Base-by-base conservation (phyloP, 257 asterid genomes). In the Cordia subcordata region DNA sequence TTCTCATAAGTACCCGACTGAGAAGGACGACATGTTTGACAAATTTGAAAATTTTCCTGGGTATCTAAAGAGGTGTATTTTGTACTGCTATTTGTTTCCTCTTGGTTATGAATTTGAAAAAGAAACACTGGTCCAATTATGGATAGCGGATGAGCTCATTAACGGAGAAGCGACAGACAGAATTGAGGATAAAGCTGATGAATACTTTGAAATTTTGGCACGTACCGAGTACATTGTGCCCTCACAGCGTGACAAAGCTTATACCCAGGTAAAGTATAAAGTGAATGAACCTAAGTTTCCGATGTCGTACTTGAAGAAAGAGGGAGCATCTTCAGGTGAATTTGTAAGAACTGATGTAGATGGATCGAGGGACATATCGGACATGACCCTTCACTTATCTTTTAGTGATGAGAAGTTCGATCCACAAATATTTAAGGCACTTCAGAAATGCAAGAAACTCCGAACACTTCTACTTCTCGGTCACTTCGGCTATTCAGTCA, bases 121-220 rank as follows among this genome's bases (percentile, higher is more conserved):
- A 65, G 71, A 66, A 50, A 70, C 68, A 73, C 40, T 74, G 60
- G 69, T 80, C 37, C 68, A 59, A 38, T 22, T 80, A 68, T 76
- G 86, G 86, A 74, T 77, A 16, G 86, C 86, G 0, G 82, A 80
- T 65, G 86, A 57, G 10, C 68, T 68, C 63, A 51, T 77, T 10
- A 61, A 73, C 17, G 18, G 39, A 4, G 66, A 66, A 49, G 65
- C 0, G 44, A 20, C 54, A 17, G 61, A 37, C 35, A 60, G 72
- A 49, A 51, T 70, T 63, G 86, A 80, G 72, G 75, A 68, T 40
- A 65, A 64, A 38, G 86, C 66, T 37, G 33, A 22, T 39, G 46
- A 19, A 27, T 68, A 37, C 62, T 80, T 76, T 38, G 62, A 73
- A 20, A 32, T 40, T 13, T 68, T 80, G 68, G 62, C 70, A 39